Evolutionary conservation across 1,284 basidiomycete genomes (phyloP).

Genomic region (Volvariella volvacea): DNA sequence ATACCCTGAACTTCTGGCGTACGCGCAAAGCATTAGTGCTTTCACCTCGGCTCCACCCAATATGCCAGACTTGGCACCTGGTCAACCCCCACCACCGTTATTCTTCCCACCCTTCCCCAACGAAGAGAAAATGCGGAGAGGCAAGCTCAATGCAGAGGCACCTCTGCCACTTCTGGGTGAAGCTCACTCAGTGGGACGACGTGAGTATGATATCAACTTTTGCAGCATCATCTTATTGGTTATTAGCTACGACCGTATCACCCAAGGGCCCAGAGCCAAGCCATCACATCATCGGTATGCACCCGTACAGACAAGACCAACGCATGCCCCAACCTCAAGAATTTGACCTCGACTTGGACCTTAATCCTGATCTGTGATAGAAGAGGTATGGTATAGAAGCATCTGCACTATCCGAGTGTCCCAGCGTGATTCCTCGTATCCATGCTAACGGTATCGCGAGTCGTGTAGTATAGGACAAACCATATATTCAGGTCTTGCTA

Average conservation of each 20-base stretch:
- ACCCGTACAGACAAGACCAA: constrained; percentile 64
- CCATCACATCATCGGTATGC: constrained; percentile 43
- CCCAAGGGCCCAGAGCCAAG: constrained; percentile 37
- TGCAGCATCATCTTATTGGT: constrained; percentile 5
- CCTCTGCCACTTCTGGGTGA: constrained; percentile 71
- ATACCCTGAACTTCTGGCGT: constrained; percentile 72
- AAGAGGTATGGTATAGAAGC: not conserved
- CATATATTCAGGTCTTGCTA: too few relatives aligned
- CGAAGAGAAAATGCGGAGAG: constrained; percentile 80
- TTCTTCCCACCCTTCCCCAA: constrained; percentile 85
- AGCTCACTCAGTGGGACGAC: constrained; percentile 68
- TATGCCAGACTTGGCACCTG: constrained; percentile 62
- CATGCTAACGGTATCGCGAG: too few relatives aligned
- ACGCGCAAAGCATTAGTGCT: constrained; percentile 73
- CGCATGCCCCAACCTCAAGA: constrained; percentile 50
- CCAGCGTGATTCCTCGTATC: too few relatives aligned
- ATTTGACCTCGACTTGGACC: constrained; percentile 71
- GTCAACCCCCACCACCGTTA: constrained; percentile 63
- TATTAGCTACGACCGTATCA: constrained; percentile 49
- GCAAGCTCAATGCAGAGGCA: constrained; percentile 69
- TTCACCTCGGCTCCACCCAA: constrained; percentile 82
- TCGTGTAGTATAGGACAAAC: too few relatives aligned
- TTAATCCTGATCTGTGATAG: constrained; percentile 65
- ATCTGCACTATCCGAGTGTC: too few relatives aligned
- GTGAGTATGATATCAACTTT: constrained; percentile 33